Base-by-base conservation (phyloP, 805 yeast species). In the Barnettozyma pratensis region DNA sequence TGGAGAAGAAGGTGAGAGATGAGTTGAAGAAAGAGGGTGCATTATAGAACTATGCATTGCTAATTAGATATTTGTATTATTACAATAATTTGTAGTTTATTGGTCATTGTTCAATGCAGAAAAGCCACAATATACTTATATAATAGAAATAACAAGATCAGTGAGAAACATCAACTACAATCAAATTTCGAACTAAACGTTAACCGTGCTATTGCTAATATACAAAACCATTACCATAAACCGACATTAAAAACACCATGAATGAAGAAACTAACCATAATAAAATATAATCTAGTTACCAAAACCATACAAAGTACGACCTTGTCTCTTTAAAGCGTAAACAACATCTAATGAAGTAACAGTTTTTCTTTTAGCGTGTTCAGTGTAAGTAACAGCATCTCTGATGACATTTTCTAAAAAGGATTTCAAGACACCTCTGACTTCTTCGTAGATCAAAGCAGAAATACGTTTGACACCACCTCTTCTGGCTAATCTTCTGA, bases 391-490 rank as follows among this genome's bases (percentile, higher is more conserved):
- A 67, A 94, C 97, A 66, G 99, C 98, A 67, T 94, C 98, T 82
- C 97, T 89, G 77, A 92, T 92, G 63, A 94, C 97, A 69, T 87
- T 85, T 77, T 89, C 97, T 71, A 92, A 83, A 86, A 92, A 92
- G 50, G 96, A 80, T 79, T 91, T 91, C 62, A 92, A 80, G 62
- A 94, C 97, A 63, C 86, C 91, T 81, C 99, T 90, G 69, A 94
- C 96, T 80, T 92, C 97, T 78, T 92, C 99, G 81, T 92, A 92
- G 73, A 92, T 92, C 71, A 91, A 80, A 73, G 96, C 98, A 57
- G 98, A 92, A 68, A 92, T 92, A 87, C 99, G 96, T 86, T 92
- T 92, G 71, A 92, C 99, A 91, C 99, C 99, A 80, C 99, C 99
- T 88, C 99, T 90, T 85, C 99, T 92, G 46, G 99, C 99, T 68